Conservation (phyloP, 192 early-diverging fungal species). For the Coemansia sp. region DNA sequence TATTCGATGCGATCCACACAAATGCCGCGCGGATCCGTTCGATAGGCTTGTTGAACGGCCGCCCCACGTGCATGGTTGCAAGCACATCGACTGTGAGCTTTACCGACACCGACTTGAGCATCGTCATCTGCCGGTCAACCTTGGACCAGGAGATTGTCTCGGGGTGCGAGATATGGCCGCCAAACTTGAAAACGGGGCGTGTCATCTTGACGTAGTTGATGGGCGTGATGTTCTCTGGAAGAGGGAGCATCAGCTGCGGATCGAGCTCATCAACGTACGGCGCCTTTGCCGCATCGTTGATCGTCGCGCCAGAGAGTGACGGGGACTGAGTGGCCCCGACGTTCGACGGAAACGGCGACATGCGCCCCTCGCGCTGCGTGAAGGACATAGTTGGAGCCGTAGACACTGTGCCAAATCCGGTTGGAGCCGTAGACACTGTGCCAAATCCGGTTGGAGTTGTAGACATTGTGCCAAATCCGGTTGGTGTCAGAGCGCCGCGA, state of each 20-base stretch:
- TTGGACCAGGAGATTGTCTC: conserved; percentile 57
- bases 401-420: conserved; percentile 42
- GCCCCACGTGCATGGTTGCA: conserved; percentile 65
- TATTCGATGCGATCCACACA: conserved; percentile 71
- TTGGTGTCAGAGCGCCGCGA: conserved; percentile 17
- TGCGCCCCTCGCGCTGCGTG: conserved; percentile 33
- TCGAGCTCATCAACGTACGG: conserved; percentile 39
- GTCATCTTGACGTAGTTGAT: conserved; percentile 56
- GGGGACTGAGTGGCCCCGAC: conserved; percentile 35
- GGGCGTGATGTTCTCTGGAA: conserved; percentile 46
- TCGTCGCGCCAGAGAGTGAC: not conserved
- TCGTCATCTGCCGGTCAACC: conserved; percentile 68
- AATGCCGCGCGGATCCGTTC: conserved; percentile 68
- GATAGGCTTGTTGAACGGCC: conserved; percentile 64
- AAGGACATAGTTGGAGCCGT: conserved; percentile 41
- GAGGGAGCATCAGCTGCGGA: conserved; percentile 21
- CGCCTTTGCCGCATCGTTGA: conserved; percentile 3
- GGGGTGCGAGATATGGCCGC: conserved; percentile 48
- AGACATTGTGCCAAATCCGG: conserved; percentile 38
- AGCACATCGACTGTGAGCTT: conserved; percentile 64
- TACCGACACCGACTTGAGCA: conserved; percentile 62
- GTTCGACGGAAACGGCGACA: conserved; percentile 56
- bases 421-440: conserved; percentile 39
- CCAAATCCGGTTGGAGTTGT: conserved; percentile 45
- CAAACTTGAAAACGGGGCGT: conserved; percentile 50